These are phyloP conservation scores for Yamadazyma siamensis DNA, from an alignment of 1,139 yeast genomes.

Conservation along the genomic window DNA sequence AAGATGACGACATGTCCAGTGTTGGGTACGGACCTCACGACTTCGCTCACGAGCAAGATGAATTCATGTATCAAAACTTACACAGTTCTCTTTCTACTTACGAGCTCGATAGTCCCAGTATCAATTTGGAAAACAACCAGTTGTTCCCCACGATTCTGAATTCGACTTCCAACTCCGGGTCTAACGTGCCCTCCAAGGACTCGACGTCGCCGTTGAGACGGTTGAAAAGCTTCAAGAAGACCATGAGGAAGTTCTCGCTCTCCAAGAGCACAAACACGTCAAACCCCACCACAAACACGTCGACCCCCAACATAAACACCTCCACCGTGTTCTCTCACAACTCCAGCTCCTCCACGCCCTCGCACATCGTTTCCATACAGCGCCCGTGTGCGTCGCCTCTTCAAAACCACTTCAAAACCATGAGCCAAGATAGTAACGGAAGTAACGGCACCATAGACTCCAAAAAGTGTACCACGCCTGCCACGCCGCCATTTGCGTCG, in stretches of 20 bases:
- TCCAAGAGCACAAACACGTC: slow-evolving; percentile 8
- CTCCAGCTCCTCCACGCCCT: neutral
- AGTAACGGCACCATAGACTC: slow-evolving; percentile 12
- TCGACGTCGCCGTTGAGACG: slow-evolving; percentile 35
- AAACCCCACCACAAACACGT: slow-evolving; percentile 1
- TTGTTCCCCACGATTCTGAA: slow-evolving; percentile 20
- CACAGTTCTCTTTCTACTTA: slow-evolving; percentile 22
- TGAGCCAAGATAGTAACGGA: slow-evolving; percentile 17
- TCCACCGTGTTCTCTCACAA: neutral
- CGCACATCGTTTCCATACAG: slow-evolving; percentile 3
- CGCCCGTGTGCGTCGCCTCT: slow-evolving; percentile 22
- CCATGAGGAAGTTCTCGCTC: slow-evolving; percentile 18
- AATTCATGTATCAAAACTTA: slow-evolving; percentile 12
- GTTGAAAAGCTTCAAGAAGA: slow-evolving; percentile 26
- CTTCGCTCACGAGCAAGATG: slow-evolving; percentile 5
- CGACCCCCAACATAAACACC: slow-evolving; percentile 2
- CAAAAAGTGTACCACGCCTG: slow-evolving; percentile 16
- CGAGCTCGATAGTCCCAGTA: slow-evolving; percentile 29
- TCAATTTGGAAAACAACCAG: slow-evolving; percentile 17
- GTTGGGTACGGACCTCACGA: neutral
- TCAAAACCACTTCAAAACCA: slow-evolving; percentile 18
- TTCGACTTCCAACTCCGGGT: slow-evolving; percentile 12
- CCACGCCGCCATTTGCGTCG: slow-evolving; percentile 34
- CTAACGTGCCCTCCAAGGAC: slow-evolving; percentile 4
- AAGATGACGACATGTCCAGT: slow-evolving; percentile 1